Conservation (phyloP, 495 filamentous ascomycete species). For the Stereocaulon alpinum region DNA sequence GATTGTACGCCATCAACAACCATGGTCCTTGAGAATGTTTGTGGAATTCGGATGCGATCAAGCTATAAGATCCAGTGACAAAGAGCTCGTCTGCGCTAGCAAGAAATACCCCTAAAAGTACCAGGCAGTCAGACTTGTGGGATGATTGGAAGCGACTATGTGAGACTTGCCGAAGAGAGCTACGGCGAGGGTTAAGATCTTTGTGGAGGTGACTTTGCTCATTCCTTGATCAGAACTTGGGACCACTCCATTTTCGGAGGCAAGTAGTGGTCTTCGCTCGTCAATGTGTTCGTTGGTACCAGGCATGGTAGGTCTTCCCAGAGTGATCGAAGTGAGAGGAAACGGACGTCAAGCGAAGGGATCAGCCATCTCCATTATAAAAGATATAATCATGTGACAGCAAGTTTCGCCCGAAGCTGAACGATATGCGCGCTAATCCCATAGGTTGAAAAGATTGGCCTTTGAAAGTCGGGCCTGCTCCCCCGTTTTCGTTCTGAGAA, state of each 20-base stretch:
- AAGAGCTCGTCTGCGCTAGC: slow-evolving; percentile 28
- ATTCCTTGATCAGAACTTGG: background rate
- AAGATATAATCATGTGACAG: too few relatives aligned
- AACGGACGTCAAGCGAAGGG: too few relatives aligned
- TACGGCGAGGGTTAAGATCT: background rate
- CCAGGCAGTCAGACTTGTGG: background rate
- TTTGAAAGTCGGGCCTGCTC: too few relatives aligned
- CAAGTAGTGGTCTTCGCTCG: background rate
- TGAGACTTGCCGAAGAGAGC: background rate
- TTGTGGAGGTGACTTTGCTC: background rate
- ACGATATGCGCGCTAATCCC: too few relatives aligned
- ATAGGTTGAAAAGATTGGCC: too few relatives aligned
- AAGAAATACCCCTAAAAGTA: slow-evolving; percentile 25
- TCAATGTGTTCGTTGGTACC: background rate
- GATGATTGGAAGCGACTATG: background rate
- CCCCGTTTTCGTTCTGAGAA: too few relatives aligned
- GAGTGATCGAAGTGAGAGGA: too few relatives aligned
- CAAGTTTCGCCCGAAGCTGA: too few relatives aligned
- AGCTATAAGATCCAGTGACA: slow-evolving; percentile 27
- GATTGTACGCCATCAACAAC: slow-evolving; percentile 29
- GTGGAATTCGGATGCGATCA: slow-evolving; percentile 30
- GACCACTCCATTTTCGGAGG: background rate
- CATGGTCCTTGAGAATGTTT: slow-evolving; percentile 26
- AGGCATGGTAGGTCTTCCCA: too few relatives aligned
- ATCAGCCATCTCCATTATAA: too few relatives aligned